These are phyloP conservation scores for Paraglomus occultum DNA, from an alignment of 192 early-diverging fungal species.

Conservation along the genomic window DNA sequence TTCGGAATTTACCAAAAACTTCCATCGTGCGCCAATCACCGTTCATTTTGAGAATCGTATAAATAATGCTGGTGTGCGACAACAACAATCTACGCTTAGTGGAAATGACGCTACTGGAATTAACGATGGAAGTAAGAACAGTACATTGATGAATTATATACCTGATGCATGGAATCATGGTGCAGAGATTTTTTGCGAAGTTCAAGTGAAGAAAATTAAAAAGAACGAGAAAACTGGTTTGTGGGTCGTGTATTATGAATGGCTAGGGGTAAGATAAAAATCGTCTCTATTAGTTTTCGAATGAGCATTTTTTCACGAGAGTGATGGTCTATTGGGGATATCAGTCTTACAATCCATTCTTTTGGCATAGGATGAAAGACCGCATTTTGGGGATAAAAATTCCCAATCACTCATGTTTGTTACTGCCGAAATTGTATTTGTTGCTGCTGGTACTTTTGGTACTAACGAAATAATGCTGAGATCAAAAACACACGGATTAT, in stretches of 20 bases:
- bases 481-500: constrained; percentile 37
- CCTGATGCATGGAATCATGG: constrained; percentile 52
- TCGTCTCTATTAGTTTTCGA: constrained; percentile 1
- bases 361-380: neutral
- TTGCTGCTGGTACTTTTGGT: constrained; percentile 45
- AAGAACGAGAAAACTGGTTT: constrained; percentile 27
- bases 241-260: constrained; percentile 47
- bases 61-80: constrained; percentile 44
- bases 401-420: constrained; percentile 37
- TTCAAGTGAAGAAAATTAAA: constrained; percentile 40
- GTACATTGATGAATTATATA: constrained; percentile 47
- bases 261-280: constrained; percentile 37
- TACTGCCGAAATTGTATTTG: constrained; percentile 42
- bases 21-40: constrained; percentile 41
- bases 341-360: neutral
- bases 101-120: constrained; percentile 46
- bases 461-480: constrained; percentile 43
- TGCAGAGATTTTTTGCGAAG: constrained; percentile 42
- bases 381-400: neutral
- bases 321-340: constrained; percentile 19
- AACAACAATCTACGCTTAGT: constrained; percentile 37
- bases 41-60: constrained; percentile 41
- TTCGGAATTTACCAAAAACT: constrained; percentile 34
- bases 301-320: constrained; percentile 20
- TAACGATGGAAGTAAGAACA: constrained; percentile 50